Evolutionary conservation across 2,329 filamentous ascomycete species (phyloP).

Genomic region (Huntiella omanensis): DNA sequence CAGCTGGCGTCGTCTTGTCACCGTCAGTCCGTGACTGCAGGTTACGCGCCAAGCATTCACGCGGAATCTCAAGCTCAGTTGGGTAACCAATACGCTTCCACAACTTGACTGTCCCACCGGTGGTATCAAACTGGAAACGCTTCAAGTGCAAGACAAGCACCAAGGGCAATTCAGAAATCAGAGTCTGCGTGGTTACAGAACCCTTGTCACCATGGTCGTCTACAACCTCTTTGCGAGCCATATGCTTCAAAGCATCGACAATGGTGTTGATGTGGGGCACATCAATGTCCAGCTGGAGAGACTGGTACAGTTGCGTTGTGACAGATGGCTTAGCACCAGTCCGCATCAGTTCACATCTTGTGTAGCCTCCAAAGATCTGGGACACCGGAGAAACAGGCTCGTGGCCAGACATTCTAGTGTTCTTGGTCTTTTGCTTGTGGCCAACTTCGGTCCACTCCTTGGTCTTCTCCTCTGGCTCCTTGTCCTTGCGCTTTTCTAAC

Average conservation of each 20-base stretch:
- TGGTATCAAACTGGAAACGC: slow-evolving; percentile 86
- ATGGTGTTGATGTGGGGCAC: slow-evolving; percentile 76
- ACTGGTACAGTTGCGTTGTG: slow-evolving; percentile 83
- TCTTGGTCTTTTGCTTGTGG: slow-evolving; percentile 68
- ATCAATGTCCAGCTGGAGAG: slow-evolving; percentile 85
- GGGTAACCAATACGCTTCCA: slow-evolving; percentile 98
- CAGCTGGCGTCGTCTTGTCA: slow-evolving; percentile 42
- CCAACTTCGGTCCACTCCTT: slow-evolving; percentile 85
- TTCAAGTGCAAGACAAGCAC: slow-evolving; percentile 91
- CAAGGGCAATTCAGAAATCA: slow-evolving; percentile 78
- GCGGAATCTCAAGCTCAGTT: slow-evolving; percentile 80
- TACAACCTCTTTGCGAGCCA: slow-evolving; percentile 69
- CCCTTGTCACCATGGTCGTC: slow-evolving; percentile 56
- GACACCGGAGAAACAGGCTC: slow-evolving; percentile 65
- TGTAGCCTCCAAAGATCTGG: slow-evolving; percentile 82
- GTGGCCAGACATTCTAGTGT: slow-evolving; percentile 71
- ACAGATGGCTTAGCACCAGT: slow-evolving; percentile 79
- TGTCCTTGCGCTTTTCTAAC: slow-evolving; percentile 21
- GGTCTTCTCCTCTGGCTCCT: not conserved
- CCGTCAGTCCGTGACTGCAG: slow-evolving; percentile 49
- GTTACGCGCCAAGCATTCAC: slow-evolving; percentile 66
- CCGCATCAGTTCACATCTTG: slow-evolving; percentile 76
- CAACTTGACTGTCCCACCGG: slow-evolving; percentile 82
- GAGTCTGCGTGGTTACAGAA: slow-evolving; percentile 78
- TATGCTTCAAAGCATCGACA: slow-evolving; percentile 66